phyloP scores from a whole-genome alignment of 106 monocot species.

The Agapanthus africanus region DNA sequence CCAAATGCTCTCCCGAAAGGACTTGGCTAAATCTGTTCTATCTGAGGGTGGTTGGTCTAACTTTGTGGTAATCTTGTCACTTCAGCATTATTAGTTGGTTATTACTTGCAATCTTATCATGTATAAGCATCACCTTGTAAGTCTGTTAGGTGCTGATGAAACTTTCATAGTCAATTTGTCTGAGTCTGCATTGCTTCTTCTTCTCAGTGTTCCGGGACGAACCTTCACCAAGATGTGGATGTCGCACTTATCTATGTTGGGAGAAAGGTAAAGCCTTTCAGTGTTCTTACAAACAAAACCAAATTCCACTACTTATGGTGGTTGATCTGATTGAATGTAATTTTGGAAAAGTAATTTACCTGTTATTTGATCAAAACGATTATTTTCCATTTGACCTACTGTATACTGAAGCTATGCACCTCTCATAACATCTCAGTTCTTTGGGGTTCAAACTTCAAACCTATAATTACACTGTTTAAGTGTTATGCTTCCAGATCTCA shows the following conservation, averaged over 20 bases:
- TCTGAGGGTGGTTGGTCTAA: constrained; percentile 91
- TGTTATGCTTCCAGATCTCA: background rate
- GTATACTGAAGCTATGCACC: background rate
- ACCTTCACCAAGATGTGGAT: constrained; percentile 41
- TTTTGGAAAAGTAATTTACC: too few species aligned
- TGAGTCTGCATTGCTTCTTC: constrained; percentile 6
- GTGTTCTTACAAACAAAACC: background rate
- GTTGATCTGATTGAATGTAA: too few species aligned
- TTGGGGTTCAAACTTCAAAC: background rate
- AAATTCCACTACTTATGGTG: background rate
- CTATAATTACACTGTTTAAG: background rate
- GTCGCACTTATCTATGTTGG: constrained; percentile 81
- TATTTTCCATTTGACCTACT: background rate
- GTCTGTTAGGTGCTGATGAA: background rate
- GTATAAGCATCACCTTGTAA: background rate
- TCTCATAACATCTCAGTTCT: background rate
- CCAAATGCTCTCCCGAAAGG: constrained; percentile 52
- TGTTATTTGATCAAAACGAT: background rate
- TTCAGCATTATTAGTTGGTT: background rate
- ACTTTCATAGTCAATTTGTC: background rate
- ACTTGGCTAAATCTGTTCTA: constrained; percentile 63
- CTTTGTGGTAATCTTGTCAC: constrained; percentile 43
- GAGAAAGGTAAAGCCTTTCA: constrained; percentile 46
- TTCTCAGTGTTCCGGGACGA: constrained; percentile 51
- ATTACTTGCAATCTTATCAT: background rate